These are phyloP conservation scores for Tillandsia leiboldiana DNA, from an alignment of 176 grass and related monocot genomes.

Conservation along the genomic window DNA sequence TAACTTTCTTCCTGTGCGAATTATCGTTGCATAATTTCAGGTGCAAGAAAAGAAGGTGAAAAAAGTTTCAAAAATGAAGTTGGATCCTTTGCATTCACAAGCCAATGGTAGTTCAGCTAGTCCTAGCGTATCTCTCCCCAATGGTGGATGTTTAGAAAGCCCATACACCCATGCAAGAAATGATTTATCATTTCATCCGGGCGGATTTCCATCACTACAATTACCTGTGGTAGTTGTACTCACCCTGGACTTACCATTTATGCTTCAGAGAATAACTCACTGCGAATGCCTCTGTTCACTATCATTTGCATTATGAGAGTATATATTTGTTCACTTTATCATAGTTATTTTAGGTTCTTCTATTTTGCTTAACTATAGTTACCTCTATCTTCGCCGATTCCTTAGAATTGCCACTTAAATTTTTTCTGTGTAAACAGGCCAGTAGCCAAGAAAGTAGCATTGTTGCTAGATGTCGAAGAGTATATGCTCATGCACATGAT, in stretches of 20 bases:
- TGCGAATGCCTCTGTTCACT: background rate
- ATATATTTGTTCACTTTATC: background rate
- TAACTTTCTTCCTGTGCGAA: background rate
- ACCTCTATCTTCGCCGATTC: constrained; percentile 8
- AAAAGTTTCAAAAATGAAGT: constrained; percentile 75
- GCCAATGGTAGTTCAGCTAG: constrained; percentile 34
- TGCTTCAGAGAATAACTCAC: too few species aligned
- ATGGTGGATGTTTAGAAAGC: constrained; percentile 35
- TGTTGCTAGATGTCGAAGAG: constrained; percentile 66
- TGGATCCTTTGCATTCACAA: constrained; percentile 40
- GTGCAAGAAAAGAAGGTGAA: constrained; percentile 99
- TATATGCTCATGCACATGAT: constrained; percentile 95
- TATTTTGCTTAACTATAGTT: background rate
- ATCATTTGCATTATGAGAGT: background rate
- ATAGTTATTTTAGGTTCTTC: background rate
- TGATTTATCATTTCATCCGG: constrained; percentile 23
- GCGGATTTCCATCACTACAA: constrained; percentile 44
- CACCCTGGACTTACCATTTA: constrained; percentile 2
- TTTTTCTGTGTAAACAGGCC: constrained; percentile 36
- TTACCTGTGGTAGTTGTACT: constrained; percentile 90
- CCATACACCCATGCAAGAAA: background rate
- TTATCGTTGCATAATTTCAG: constrained; percentile 18
- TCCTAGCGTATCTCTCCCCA: constrained; percentile 32
- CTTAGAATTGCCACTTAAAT: background rate
- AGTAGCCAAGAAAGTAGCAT: constrained; percentile 68